Evolutionary conservation across 805 yeast species (phyloP).

Genomic region (Soucietia sequanensis): DNA sequence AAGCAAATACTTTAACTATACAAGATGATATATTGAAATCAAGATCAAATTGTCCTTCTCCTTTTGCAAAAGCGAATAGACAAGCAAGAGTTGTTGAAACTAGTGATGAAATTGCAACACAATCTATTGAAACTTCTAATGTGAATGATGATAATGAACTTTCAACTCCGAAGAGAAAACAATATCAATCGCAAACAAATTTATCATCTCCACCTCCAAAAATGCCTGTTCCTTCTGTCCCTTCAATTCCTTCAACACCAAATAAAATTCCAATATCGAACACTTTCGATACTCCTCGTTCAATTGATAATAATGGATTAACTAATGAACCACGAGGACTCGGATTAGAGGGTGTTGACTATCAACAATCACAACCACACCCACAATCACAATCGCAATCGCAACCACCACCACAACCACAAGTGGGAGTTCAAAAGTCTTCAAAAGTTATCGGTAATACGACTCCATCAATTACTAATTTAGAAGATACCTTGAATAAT

Average conservation of each 20-base stretch:
- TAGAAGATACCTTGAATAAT: conserved; percentile 20
- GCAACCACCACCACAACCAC: not conserved
- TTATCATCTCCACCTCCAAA: conserved; percentile 41
- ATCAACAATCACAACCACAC: conserved; percentile 11
- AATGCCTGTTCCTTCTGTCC: conserved; percentile 23
- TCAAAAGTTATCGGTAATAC: conserved; percentile 9
- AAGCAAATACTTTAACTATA: conserved; percentile 6
- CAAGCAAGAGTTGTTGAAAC: conserved; percentile 46
- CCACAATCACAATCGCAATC: too few species aligned
- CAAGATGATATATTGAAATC: conserved; percentile 18
- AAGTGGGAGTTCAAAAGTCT: conserved; percentile 1
- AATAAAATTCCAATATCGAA: conserved; percentile 8
- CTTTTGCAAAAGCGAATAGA: conserved; percentile 41
- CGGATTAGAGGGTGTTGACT: conserved; percentile 38
- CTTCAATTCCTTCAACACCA: conserved; percentile 25
- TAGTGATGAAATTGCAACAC: conserved; percentile 16
- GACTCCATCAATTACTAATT: conserved; percentile 36
- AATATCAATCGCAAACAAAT: not conserved
- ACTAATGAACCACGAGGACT: conserved; percentile 27
- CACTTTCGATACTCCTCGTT: conserved; percentile 13
- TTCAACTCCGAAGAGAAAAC: conserved; percentile 3
- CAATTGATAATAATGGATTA: conserved; percentile 3
- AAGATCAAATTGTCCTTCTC: conserved; percentile 35
- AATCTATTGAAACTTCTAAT: too few species aligned
- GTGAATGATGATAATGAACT: not conserved